A percentile compares a stretch with the other conserved stretches of the same genome.
These are phyloP conservation scores for Didymella keratinophila DNA, from an alignment of 2,329 filamentous ascomycete genomes.

Conservation along the genomic window DNA sequence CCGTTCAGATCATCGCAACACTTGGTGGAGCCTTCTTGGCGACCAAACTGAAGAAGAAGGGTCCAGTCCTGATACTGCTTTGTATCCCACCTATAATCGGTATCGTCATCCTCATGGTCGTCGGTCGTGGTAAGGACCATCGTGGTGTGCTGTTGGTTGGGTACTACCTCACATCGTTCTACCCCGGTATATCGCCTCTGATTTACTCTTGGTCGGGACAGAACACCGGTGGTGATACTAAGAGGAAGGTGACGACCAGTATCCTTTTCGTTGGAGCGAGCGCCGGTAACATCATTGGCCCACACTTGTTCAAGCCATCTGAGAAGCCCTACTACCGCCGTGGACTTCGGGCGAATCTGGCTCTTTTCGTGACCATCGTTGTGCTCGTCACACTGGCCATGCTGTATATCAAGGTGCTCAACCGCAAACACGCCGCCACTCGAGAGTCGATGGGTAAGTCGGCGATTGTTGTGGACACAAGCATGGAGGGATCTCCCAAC, in stretches of 20 bases:
- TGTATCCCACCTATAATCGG: conserved; percentile 53
- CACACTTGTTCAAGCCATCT: conserved; percentile 68
- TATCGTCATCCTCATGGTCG: conserved; percentile 61
- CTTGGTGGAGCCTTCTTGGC: conserved; percentile 66
- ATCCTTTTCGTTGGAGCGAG: conserved; percentile 71
- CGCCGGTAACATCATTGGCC: conserved; percentile 71
- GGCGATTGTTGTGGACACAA: conserved; percentile 65
- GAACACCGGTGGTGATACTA: conserved; percentile 74
- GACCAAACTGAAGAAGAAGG: conserved; percentile 63
- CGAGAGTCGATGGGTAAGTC: conserved; percentile 67
- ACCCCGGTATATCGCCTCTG: conserved; percentile 67
- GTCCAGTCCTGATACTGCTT: conserved; percentile 51
- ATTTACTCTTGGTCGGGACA: conserved; percentile 69
- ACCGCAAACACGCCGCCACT: conserved; percentile 62
- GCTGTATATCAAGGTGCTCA: conserved; percentile 62
- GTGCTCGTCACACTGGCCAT: conserved; percentile 57
- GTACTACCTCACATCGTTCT: conserved; percentile 68
- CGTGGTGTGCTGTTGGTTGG: conserved; percentile 63
- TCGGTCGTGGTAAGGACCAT: conserved; percentile 57
- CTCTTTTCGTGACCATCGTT: conserved; percentile 68
- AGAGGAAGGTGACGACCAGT: conserved; percentile 71
- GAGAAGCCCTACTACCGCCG: conserved; percentile 66
- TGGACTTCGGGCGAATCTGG: conserved; percentile 67
- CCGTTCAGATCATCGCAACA: conserved; percentile 67
- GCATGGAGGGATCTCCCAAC: conserved; percentile 62